Percentiles rank a stretch among this genome's conserved stretches.
These are phyloP conservation scores for Neurospora africana DNA, from an alignment of 495 filamentous ascomycete genomes.

Conservation along the genomic window DNA sequence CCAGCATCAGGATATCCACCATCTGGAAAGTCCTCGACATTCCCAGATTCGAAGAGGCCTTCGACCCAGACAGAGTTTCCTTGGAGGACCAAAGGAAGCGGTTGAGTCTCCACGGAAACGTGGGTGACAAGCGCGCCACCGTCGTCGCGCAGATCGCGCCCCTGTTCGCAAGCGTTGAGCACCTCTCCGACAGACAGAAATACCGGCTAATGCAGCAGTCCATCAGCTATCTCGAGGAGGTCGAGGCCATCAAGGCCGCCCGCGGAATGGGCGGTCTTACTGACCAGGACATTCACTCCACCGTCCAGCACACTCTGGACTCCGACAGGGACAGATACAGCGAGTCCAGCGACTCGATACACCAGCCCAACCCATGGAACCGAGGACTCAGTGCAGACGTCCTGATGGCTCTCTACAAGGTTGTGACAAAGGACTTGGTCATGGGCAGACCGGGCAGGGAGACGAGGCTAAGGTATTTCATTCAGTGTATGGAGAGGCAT, in stretches of 20 bases:
- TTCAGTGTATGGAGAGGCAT: constrained; percentile 22
- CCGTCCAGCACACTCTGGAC: background rate
- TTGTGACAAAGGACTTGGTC: constrained; percentile 29
- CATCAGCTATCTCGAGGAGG: constrained; percentile 19
- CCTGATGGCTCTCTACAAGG: constrained; percentile 25
- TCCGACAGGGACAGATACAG: background rate
- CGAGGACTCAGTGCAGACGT: constrained; percentile 12
- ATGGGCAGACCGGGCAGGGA: constrained; percentile 24
- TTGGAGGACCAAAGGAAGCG: background rate
- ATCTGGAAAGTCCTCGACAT: constrained; percentile 20
- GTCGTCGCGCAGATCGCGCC: constrained; percentile 23
- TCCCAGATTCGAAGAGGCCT: constrained; percentile 1
- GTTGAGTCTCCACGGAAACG: background rate
- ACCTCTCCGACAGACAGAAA: constrained; percentile 23
- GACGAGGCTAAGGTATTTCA: constrained; percentile 27
- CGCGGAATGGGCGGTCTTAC: background rate
- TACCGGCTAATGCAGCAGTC: constrained; percentile 30
- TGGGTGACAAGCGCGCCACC: background rate
- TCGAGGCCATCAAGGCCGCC: background rate
- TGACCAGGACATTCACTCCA: constrained; percentile 3
- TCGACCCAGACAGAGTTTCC: background rate
- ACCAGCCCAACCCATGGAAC: background rate
- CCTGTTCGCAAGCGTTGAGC: constrained; percentile 22
- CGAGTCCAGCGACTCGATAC: background rate
- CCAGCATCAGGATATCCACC: constrained; percentile 4